Evolutionary conservation across 1,284 basidiomycete genomes (phyloP).

Genomic region (Vanrija pseudolonga): DNA sequence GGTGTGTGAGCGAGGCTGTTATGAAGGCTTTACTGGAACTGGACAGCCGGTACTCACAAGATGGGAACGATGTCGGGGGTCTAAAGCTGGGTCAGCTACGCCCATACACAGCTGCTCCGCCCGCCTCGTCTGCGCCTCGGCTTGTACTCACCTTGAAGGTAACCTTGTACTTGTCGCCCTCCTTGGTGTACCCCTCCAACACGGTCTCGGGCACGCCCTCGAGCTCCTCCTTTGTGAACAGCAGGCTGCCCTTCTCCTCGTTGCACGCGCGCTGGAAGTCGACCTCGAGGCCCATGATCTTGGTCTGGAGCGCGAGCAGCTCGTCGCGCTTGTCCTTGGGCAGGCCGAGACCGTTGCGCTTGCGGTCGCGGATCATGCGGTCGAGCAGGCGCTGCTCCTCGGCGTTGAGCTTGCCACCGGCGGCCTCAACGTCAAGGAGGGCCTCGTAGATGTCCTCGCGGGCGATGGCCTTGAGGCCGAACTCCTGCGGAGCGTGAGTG

Average conservation of each 20-base stretch:
- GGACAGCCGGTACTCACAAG: constrained; percentile 3
- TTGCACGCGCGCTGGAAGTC: constrained; percentile 20
- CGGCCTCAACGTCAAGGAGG: constrained; percentile 11
- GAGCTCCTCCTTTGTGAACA: constrained; percentile 18
- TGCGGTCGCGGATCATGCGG: constrained; percentile 16
- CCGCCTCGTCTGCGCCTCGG: no score
- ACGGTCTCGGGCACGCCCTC: constrained; percentile 14
- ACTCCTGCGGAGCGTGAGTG: constrained; percentile 9
- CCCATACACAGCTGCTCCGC: no score
- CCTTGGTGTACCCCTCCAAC: constrained; percentile 14
- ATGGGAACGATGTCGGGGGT: constrained; percentile 17
- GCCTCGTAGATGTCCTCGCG: constrained; percentile 19
- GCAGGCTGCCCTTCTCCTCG: constrained; percentile 20
- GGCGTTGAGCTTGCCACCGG: constrained; percentile 11
- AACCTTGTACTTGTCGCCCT: constrained; percentile 18
- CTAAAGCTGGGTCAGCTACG: neutral
- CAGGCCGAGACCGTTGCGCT: constrained; percentile 15
- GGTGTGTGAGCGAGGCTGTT: neutral
- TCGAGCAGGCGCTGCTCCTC: constrained; percentile 19
- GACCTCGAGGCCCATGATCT: constrained; percentile 14
- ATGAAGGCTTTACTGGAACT: no score
- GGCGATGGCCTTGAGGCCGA: constrained; percentile 9
- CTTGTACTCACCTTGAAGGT: constrained; percentile 13
- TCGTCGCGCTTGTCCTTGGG: constrained; percentile 13
- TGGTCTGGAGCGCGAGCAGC: constrained; percentile 17